Evolutionary conservation across 352 stramenopile species (phyloP).

Genomic region (Aphanomyces astaci): DNA sequence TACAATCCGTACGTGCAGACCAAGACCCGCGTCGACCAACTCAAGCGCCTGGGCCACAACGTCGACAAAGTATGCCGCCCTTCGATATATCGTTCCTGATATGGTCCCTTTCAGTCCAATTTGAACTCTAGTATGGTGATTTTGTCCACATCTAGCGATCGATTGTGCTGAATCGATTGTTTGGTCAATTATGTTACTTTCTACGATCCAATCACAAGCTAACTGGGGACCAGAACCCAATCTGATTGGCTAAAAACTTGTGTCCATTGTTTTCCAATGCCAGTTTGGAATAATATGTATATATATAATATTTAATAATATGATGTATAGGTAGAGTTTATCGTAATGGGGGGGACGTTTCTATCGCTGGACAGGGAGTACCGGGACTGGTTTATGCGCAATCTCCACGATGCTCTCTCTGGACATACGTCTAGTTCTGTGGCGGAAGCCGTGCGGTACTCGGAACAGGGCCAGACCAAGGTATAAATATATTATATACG

Average conservation of each 20-base stretch:
- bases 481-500: background rate
- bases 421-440: conserved; percentile 88
- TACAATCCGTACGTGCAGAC: conserved; percentile 95
- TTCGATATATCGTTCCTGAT: background rate
- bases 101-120: no score
- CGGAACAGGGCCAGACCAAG: conserved; percentile 77
- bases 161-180: no score
- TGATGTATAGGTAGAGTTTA: conserved; percentile 92
- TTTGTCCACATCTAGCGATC: no score
- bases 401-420: conserved; percentile 93
- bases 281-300: no score
- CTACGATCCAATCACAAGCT: no score
- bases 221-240: no score
- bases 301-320: no score
- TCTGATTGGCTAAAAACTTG: no score
- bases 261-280: no score
- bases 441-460: conserved; percentile 90
- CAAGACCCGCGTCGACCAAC: conserved; percentile 85
- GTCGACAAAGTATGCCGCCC: conserved; percentile 86
- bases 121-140: no score
- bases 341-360: conserved; percentile 98
- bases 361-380: conserved; percentile 90
- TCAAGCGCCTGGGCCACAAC: conserved; percentile 83
- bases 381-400: conserved; percentile 95
- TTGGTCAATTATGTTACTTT: no score